A percentile compares a stretch with the other conserved stretches of the same genome.
Conservation (phyloP, 140 eudicot genomes). For the Stevia rebaudiana region DNA sequence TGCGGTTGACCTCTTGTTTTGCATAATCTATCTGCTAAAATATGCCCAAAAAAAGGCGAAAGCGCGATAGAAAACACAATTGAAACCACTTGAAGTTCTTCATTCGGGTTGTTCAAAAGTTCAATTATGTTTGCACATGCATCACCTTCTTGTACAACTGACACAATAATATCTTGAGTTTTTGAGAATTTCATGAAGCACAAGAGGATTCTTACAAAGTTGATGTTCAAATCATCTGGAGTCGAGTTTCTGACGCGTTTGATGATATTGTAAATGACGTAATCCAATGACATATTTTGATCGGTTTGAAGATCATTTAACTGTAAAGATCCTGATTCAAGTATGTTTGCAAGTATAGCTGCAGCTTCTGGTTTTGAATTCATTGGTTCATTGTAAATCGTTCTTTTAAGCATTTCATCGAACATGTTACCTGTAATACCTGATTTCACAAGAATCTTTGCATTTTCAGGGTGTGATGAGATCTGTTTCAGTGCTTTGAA, state of each 20-base stretch:
- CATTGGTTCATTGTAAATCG: slow-evolving; percentile 30
- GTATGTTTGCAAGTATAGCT: neutral
- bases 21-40: slow-evolving; percentile 51
- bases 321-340: slow-evolving; percentile 50
- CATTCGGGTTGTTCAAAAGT: slow-evolving; percentile 54
- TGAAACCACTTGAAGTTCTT: slow-evolving; percentile 46
- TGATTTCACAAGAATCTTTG: slow-evolving; percentile 42
- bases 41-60: slow-evolving; percentile 56
- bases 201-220: slow-evolving; percentile 50
- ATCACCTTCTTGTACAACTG: slow-evolving; percentile 55
- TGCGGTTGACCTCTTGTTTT: slow-evolving; percentile 67
- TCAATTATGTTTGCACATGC: slow-evolving; percentile 45
- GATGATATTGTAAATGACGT: slow-evolving; percentile 45
- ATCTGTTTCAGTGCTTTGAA: slow-evolving; percentile 56
- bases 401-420: neutral
- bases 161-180: slow-evolving; percentile 34
- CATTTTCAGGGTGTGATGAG: slow-evolving; percentile 43
- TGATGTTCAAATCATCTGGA: slow-evolving; percentile 52
- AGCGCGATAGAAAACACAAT: slow-evolving; percentile 41
- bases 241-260: slow-evolving; percentile 34
- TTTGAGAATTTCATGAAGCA: slow-evolving; percentile 48
- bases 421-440: slow-evolving; percentile 12
- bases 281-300: slow-evolving; percentile 49
- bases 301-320: slow-evolving; percentile 41
- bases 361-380: slow-evolving; percentile 56